Evolutionary conservation across 768 basidiomycete species (phyloP).

Genomic region (Hydnomerulius pinastri): DNA sequence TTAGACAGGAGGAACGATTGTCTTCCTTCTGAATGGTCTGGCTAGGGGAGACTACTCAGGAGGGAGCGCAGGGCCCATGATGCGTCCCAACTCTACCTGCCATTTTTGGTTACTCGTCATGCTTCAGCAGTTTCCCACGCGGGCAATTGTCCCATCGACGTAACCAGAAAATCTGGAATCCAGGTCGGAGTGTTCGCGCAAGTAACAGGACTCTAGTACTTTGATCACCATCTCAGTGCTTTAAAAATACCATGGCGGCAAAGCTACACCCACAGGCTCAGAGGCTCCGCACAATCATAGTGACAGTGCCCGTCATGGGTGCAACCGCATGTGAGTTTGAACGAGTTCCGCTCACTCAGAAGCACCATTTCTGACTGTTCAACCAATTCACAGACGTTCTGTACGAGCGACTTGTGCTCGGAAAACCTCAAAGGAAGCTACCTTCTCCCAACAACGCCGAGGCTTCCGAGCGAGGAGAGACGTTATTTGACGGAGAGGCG

Average conservation of each 20-base stretch:
- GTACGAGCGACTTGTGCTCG: conserved; percentile 63
- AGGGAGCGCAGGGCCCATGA: no score
- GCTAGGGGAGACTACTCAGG: no score
- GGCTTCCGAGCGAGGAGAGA: conserved; percentile 11
- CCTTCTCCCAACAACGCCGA: conserved; percentile 21
- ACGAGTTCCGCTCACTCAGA: not conserved
- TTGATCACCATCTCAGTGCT: not conserved
- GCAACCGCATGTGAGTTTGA: conserved; percentile 57
- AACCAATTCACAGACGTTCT: conserved; percentile 50
- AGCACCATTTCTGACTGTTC: conserved; percentile 7
- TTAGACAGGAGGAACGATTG: no score
- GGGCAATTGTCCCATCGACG: no score
- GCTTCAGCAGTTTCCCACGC: no score
- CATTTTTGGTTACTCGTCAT: no score
- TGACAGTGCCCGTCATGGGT: conserved; percentile 64
- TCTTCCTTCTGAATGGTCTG: no score
- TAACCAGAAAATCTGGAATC: no score
- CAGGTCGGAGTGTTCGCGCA: no score
- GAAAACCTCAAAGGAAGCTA: conserved; percentile 47
- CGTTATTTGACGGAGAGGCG: conserved; percentile 3
- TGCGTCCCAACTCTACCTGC: no score
- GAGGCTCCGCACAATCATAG: conserved; percentile 54
- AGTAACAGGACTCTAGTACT: no score
- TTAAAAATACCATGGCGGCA: conserved; percentile 20
- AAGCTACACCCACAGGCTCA: conserved; percentile 47